Conservation (phyloP, 208 protist species). For the Acanthamoeba lugdunensis region DNA sequence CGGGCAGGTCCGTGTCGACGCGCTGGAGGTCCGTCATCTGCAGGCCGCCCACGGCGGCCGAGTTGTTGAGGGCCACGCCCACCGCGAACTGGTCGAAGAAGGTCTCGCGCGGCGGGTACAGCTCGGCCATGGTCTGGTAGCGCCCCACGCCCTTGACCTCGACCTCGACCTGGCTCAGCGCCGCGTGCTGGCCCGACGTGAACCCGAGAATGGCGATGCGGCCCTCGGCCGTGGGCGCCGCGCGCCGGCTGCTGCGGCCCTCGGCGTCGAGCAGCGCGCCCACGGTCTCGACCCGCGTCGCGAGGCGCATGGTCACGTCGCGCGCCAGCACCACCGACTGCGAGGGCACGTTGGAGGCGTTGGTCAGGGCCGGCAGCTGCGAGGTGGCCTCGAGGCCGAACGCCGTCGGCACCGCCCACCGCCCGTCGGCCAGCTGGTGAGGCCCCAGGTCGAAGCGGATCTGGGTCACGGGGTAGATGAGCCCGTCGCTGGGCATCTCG, state of each 20-base stretch:
- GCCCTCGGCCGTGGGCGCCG: neutral
- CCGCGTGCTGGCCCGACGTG: neutral
- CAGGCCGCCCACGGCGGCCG: neutral
- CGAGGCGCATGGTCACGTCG: neutral
- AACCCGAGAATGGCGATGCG: conserved; percentile 4
- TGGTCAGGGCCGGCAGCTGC: neutral
- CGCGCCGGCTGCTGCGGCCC: neutral
- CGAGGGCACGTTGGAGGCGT: conserved; percentile 5
- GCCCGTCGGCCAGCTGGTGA: neutral
- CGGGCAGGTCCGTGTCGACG: neutral
- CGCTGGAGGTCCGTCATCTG: neutral
- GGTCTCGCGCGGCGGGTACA: neutral
- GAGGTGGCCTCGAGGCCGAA: neutral
- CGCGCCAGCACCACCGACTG: neutral
- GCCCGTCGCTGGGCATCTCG: neutral
- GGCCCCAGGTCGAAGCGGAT: conserved; percentile 33
- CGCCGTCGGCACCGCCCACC: neutral
- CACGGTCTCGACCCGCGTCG: neutral
- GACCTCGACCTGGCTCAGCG: neutral
- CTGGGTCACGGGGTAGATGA: neutral
- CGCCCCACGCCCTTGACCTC: neutral
- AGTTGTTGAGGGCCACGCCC: neutral
- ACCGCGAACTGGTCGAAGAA: conserved; percentile 31
- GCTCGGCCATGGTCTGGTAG: neutral
- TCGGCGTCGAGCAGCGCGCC: neutral